These are phyloP conservation scores for Phialophora chinensis DNA, from an alignment of 2,329 filamentous ascomycete species.

Conservation along the genomic window DNA sequence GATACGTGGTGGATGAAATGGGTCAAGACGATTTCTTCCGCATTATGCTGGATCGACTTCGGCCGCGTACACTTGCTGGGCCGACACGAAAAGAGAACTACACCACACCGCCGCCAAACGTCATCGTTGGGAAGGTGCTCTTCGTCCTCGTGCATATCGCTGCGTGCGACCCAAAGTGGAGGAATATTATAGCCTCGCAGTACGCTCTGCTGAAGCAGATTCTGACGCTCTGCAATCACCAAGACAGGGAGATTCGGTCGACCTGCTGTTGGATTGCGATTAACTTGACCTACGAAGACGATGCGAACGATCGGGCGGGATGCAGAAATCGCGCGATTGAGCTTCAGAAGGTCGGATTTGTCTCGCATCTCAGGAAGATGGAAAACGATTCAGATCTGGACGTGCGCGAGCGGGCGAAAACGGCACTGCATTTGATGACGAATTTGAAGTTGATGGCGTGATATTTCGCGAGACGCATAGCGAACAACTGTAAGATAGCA, in stretches of 20 bases:
- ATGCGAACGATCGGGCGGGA: conserved; percentile 57
- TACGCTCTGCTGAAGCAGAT: conserved; percentile 75
- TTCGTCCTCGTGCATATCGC: conserved; percentile 88
- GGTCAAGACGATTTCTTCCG: conserved; percentile 80
- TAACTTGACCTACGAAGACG: conserved; percentile 85
- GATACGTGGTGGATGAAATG: conserved; percentile 77
- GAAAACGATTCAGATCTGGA: conserved; percentile 76
- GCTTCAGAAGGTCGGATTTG: conserved; percentile 73
- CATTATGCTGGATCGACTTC: conserved; percentile 78
- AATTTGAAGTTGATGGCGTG: conserved; percentile 35
- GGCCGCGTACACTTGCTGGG: conserved; percentile 54
- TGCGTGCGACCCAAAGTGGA: conserved; percentile 77
- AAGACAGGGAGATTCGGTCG: conserved; percentile 73
- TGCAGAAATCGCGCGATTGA: conserved; percentile 71
- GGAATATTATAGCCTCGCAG: conserved; percentile 77
- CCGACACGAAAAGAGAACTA: conserved; percentile 42
- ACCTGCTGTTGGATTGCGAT: conserved; percentile 82
- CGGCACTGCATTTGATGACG: conserved; percentile 68
- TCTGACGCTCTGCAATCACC: conserved; percentile 74
- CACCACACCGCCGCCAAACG: conserved; percentile 49
- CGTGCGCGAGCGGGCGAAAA: conserved; percentile 82
- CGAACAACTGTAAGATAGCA: neutral
- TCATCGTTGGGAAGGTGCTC: conserved; percentile 78
- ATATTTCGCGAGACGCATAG: neutral
- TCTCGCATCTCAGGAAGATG: conserved; percentile 68